Conservation (phyloP, 345 rosid species). For the Geranium rotundifolium region DNA sequence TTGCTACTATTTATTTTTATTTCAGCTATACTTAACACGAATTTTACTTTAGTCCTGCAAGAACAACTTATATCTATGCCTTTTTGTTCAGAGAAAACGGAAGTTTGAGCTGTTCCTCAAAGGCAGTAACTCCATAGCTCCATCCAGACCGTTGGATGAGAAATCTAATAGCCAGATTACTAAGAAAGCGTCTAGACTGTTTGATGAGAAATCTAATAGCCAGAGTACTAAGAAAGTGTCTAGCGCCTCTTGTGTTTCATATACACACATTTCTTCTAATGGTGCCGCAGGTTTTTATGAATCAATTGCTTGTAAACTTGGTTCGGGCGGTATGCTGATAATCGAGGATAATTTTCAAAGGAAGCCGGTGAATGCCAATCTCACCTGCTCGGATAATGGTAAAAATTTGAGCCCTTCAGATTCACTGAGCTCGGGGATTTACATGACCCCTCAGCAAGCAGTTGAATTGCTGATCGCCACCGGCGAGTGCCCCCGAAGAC, state of each 20-base stretch:
- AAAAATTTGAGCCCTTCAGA: slow-evolving; percentile 1
- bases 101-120: slow-evolving; percentile 12
- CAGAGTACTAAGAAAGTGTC: slow-evolving; percentile 14
- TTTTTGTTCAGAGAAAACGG: slow-evolving; percentile 32
- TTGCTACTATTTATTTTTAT: not conserved
- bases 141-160: slow-evolving; percentile 12
- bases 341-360: slow-evolving; percentile 3
- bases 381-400: slow-evolving; percentile 1
- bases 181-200: slow-evolving; percentile 10
- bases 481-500: slow-evolving; percentile 10
- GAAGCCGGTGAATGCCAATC: slow-evolving; percentile 4
- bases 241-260: slow-evolving; percentile 1
- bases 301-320: not conserved
- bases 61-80: not conserved
- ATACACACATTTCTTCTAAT: slow-evolving; percentile 6
- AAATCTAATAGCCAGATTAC: slow-evolving; percentile 11
- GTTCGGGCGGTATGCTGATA: slow-evolving; percentile 1
- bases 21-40: not conserved
- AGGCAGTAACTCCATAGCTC: slow-evolving; percentile 8
- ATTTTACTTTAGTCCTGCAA: not conserved
- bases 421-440: slow-evolving; percentile 1
- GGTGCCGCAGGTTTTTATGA: slow-evolving; percentile 2
- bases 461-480: slow-evolving; percentile 3
- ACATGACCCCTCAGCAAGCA: slow-evolving; percentile 2
- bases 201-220: slow-evolving; percentile 11